A percentile compares a stretch with the other conserved stretches of the same genome.
Evolutionary conservation across 495 filamentous ascomycete genomes (phyloP).

Genomic region (Penicillium roqueforti): DNA sequence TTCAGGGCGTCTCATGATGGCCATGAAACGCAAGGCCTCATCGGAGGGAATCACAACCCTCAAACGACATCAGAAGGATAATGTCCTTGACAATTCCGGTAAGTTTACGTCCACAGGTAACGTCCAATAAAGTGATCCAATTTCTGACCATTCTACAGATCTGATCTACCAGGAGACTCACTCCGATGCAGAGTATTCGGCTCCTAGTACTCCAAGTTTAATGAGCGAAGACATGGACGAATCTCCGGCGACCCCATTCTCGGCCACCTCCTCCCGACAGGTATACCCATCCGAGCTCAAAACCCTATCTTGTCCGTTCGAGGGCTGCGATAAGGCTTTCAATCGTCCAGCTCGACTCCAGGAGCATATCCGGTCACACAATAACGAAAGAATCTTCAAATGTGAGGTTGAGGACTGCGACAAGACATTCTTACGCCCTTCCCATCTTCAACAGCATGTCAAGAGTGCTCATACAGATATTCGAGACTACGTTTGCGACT

Average conservation of each 20-base stretch:
- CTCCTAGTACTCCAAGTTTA: constrained; percentile 26
- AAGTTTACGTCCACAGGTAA: constrained; percentile 8
- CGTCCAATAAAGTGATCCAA: constrained; percentile 3
- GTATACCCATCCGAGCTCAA: constrained; percentile 65
- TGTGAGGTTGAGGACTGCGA: constrained; percentile 67
- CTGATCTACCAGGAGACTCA: constrained; percentile 41
- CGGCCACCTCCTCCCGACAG: constrained; percentile 45
- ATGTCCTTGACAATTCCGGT: constrained; percentile 30
- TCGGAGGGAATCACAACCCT: constrained; percentile 18
- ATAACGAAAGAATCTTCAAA: constrained; percentile 66
- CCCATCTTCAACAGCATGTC: constrained; percentile 78
- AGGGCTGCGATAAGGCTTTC: constrained; percentile 75
- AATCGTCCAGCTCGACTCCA: constrained; percentile 76
- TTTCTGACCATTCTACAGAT: constrained; percentile 23
- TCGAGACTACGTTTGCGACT: constrained; percentile 65
- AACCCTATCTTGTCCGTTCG: constrained; percentile 63
- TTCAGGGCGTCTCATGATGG: constrained; percentile 14
- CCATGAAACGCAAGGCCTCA: constrained; percentile 31
- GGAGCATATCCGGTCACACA: constrained; percentile 76
- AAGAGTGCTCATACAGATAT: constrained; percentile 74
- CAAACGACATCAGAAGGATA: constrained; percentile 30
- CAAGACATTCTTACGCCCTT: constrained; percentile 76
- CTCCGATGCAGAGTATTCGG: constrained; percentile 37
- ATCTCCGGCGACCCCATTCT: constrained; percentile 49
- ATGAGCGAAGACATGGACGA: constrained; percentile 39